phyloP scores from a whole-genome alignment of 768 basidiomycete species.

The Mycena rebaudengoi region DNA sequence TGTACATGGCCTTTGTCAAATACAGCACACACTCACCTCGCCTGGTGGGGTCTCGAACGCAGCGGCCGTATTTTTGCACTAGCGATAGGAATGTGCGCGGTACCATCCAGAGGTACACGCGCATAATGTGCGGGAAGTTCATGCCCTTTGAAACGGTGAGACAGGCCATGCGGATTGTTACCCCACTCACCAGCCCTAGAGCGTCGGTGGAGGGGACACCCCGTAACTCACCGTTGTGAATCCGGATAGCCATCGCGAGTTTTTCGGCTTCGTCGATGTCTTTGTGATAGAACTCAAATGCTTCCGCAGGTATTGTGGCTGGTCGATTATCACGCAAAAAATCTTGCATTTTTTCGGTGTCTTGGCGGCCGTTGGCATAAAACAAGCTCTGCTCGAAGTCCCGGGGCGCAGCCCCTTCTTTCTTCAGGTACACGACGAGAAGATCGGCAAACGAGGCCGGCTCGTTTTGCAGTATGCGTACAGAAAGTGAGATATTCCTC shows the following conservation, averaged over 20 bases:
- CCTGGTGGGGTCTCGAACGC: background rate
- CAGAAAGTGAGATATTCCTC: too few species aligned
- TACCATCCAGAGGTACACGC: constrained; percentile 7
- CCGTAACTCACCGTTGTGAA: constrained; percentile 2
- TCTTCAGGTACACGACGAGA: constrained; percentile 6
- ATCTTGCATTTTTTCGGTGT: constrained; percentile 17
- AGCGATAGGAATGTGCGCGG: constrained; percentile 11
- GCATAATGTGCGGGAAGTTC: constrained; percentile 6
- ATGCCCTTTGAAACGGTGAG: background rate
- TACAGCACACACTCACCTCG: constrained; percentile 8
- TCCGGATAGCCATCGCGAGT: background rate
- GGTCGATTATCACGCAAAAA: constrained; percentile 14
- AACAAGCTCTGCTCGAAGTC: constrained; percentile 20
- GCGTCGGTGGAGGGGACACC: constrained; percentile 20
- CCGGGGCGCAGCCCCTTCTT: background rate
- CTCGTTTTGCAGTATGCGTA: constrained; percentile 14
- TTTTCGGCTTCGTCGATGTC: constrained; percentile 12
- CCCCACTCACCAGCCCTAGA: constrained; percentile 12
- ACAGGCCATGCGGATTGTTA: background rate
- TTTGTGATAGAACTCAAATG: constrained; percentile 22
- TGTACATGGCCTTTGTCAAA: constrained; percentile 14
- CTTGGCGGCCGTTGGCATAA: constrained; percentile 15
- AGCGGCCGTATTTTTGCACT: constrained; percentile 14
- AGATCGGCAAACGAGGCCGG: constrained; percentile 20
- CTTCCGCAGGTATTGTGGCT: background rate